Evolutionary conservation across 78 protist species (phyloP).

Genomic region (Bodo saltans): DNA sequence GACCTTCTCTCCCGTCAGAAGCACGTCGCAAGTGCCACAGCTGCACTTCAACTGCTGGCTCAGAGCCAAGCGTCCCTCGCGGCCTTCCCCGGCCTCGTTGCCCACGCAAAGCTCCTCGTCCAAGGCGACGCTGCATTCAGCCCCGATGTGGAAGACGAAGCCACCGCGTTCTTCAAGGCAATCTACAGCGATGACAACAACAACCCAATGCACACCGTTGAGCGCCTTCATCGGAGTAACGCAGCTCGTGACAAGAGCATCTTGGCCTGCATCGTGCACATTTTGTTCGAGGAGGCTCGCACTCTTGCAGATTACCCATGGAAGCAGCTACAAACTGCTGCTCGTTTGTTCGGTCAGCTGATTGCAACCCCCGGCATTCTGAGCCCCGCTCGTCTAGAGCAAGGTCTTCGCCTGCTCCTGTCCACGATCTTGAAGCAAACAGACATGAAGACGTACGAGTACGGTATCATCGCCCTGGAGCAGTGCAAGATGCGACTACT

Average conservation of each 20-base stretch:
- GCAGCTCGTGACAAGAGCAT: constrained; percentile 49
- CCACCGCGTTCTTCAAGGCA: background rate
- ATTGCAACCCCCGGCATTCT: constrained; percentile 72
- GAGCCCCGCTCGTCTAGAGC: constrained; percentile 31
- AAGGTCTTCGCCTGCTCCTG: constrained; percentile 74
- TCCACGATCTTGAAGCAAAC: constrained; percentile 61
- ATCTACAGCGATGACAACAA: background rate
- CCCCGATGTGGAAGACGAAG: background rate
- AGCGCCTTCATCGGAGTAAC: background rate
- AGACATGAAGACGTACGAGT: constrained; percentile 56
- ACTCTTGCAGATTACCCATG: constrained; percentile 82
- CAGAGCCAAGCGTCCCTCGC: too few species aligned
- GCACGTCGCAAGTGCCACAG: too few species aligned
- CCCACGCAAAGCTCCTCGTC: background rate
- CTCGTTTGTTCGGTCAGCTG: constrained; percentile 78
- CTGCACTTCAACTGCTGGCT: too few species aligned
- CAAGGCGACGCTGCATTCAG: background rate
- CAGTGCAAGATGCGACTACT: constrained; percentile 64
- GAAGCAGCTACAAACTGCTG: constrained; percentile 79
- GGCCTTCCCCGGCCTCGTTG: background rate
- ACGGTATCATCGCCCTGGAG: constrained; percentile 76
- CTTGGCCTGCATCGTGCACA: constrained; percentile 79
- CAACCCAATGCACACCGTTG: background rate
- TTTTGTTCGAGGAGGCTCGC: constrained; percentile 89
- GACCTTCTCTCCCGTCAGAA: background rate